Evolutionary conservation across 306 rosid genomes (phyloP).

Genomic region (Luffa aegyptiaca): DNA sequence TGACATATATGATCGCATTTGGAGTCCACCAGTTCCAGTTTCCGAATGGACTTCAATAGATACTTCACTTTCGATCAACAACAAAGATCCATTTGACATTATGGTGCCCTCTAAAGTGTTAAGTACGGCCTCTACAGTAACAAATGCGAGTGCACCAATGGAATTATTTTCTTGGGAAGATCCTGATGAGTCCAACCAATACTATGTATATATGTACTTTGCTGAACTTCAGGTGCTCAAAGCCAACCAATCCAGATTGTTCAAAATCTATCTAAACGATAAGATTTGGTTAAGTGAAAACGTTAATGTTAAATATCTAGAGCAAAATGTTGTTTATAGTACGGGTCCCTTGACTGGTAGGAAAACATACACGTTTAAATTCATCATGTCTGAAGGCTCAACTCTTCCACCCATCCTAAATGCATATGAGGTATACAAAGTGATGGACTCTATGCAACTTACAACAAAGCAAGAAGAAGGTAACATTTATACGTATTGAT

Average conservation of each 20-base stretch:
- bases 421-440: conserved; percentile 28
- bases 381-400: conserved; percentile 14
- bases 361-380: neutral
- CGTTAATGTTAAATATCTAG: neutral
- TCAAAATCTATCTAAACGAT: conserved; percentile 26
- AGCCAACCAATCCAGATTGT: conserved; percentile 19
- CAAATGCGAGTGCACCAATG: conserved; percentile 1
- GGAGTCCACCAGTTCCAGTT: neutral
- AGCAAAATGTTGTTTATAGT: neutral
- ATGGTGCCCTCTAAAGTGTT: neutral
- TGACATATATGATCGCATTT: neutral
- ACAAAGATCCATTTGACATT: neutral
- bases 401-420: conserved; percentile 40
- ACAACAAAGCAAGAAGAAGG: conserved; percentile 28
- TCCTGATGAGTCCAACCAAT: neutral
- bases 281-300: neutral
- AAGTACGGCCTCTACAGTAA: conserved; percentile 20
- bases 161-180: conserved; percentile 11
- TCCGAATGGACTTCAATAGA: neutral
- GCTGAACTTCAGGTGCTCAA: conserved; percentile 18
- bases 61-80: neutral
- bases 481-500: neutral
- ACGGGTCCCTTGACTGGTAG: neutral
- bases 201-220: conserved; percentile 29
- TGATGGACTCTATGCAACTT: conserved; percentile 6